These are phyloP conservation scores for maize (Zea mays) DNA, from an alignment of 176 grass and related monocot species.

Conservation along the genomic window Zm-B73-REFERENCE-NAM-5.0 NC_050098.1:15000001-15000500, in stretches of 20 bases:
- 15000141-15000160: background rate
- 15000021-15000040: conserved; percentile 89
- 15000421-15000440: background rate
- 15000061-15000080: conserved; percentile 60
- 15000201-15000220: background rate
- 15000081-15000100: background rate
- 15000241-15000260: background rate
- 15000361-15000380: background rate
- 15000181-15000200: background rate
- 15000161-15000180: background rate
- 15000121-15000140: background rate
- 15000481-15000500: background rate
- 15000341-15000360: background rate
- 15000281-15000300: background rate
- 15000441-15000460: background rate
- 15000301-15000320: background rate
- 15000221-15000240: background rate
- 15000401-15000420: background rate
- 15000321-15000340: background rate
- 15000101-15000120: background rate
- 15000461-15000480: background rate
- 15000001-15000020: conserved; percentile 61
- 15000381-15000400: background rate
- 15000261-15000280: background rate
- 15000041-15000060: conserved; percentile 70